These are phyloP conservation scores for Mentha longifolia DNA, from an alignment of 257 asterid species.

Conservation along the genomic window DNA sequence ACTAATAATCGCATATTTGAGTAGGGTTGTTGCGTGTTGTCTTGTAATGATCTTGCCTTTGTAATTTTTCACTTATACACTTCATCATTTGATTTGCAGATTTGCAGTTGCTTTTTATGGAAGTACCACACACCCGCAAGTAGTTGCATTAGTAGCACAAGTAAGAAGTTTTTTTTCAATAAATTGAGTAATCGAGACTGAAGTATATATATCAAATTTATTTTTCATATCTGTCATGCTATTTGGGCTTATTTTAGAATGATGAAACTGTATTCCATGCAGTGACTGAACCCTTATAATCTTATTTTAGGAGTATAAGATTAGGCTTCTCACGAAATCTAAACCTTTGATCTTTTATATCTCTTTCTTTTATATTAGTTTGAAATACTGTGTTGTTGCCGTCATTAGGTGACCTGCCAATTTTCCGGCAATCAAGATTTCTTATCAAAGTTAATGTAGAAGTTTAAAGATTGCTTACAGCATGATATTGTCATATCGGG, in stretches of 20 bases:
- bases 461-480: no score
- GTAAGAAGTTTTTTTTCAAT: slow-evolving; percentile 49
- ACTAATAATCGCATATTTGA: not conserved
- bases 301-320: no score
- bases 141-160: slow-evolving; percentile 96
- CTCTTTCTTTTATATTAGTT: not conserved
- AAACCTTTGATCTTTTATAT: not conserved
- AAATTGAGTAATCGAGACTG: slow-evolving; percentile 25
- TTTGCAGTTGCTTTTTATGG: slow-evolving; percentile 92
- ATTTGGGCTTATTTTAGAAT: not conserved
- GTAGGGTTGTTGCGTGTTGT: slow-evolving; percentile 23
- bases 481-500: not conserved
- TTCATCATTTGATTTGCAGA: slow-evolving; percentile 50
- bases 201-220: not conserved
- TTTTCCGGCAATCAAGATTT: not conserved
- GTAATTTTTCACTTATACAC: slow-evolving; percentile 7
- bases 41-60: slow-evolving; percentile 15
- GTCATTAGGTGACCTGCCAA: not conserved
- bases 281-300: not conserved
- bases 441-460: not conserved
- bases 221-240: slow-evolving; percentile 10
- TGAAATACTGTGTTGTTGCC: not conserved
- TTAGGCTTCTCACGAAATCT: not conserved
- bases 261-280: not conserved
- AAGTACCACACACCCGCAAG: slow-evolving; percentile 70